A percentile compares a stretch with the other conserved stretches of the same genome.
Evolutionary conservation across 106 monocot genomes (phyloP).

Genomic region (Vanilla planifolia): DNA sequence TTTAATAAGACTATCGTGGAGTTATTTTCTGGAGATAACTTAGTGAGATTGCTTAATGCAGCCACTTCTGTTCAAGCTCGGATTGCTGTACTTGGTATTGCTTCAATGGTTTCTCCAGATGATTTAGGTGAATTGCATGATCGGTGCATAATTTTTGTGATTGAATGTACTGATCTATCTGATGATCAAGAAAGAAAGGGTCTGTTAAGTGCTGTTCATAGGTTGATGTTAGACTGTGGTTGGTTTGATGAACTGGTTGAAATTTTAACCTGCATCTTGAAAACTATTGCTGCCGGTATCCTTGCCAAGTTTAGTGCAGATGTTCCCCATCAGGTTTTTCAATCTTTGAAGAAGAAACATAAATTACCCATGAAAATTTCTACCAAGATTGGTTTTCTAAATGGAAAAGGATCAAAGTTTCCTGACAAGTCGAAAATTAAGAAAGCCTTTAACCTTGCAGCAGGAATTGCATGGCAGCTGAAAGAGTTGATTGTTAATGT

Average conservation of each 20-base stretch:
- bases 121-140: conserved; percentile 35
- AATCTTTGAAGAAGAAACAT: conserved; percentile 37
- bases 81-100: conserved; percentile 57
- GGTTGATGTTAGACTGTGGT: conserved; percentile 51
- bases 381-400: conserved; percentile 7
- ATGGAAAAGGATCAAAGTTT: conserved; percentile 12
- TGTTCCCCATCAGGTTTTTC: conserved; percentile 11
- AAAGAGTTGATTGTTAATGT: conserved; percentile 46
- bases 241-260: conserved; percentile 54
- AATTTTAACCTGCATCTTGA: conserved; percentile 39
- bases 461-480: conserved; percentile 76
- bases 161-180: conserved; percentile 31
- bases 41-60: conserved; percentile 51
- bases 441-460: conserved; percentile 39
- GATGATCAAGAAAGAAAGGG: conserved; percentile 50
- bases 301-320: conserved; percentile 14
- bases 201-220: conserved; percentile 46
- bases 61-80: conserved; percentile 39
- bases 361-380: conserved; percentile 29
- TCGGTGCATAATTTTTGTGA: conserved; percentile 40
- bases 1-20: conserved; percentile 35
- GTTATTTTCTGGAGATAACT: conserved; percentile 43
- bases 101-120: conserved; percentile 44
- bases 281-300: conserved; percentile 37
- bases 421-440: conserved; percentile 15